Base-by-base conservation (phyloP, 176 grass and related monocot genomes). In the Oropetium thomaeum region DNA sequence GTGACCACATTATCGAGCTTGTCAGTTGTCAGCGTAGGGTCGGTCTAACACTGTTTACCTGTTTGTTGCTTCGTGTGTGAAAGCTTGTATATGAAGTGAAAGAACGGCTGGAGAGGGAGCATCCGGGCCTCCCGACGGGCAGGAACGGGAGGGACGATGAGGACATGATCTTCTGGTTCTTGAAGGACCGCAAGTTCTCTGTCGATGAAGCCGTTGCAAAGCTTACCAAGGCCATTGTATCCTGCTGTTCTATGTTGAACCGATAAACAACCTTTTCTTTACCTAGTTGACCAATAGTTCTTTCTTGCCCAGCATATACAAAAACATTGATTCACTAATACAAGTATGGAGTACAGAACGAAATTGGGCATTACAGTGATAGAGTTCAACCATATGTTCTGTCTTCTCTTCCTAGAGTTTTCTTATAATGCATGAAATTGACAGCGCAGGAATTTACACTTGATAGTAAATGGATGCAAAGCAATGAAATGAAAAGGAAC, bases 161-260 rank as follows among this genome's bases (percentile, higher is more conserved):
- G 25, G 85, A 83, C n/a, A 94, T 94, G 96, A 92, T 98, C 70
- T 79, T 86, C 67, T 98, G 91, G 89, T 98, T 92, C 76, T 70
- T 98, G 52, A 95, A 90, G 86, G 91, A 98, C 64, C 75, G 96
- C 68, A 95, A 88, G 11, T 90, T 92, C 73, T 89, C 84, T 0
- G 72, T 94, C 20, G 89, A 94, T 7, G 91, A 92, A 47, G 40
- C 96, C 8, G 76, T 88, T 42, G 48, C 76, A 16, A 98, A 95
- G 71, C 72, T 98, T 32, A 86, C 59, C 52, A 94, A 92, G 76
- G 87, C 87, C 17, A 99, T 99, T 82, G 91, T 99, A 99, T 90
- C 79, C 82, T 87, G 60, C 2, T 40, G 30, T 30, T 67, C 8
- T 74, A 25, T 57, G 62, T 12, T 67, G 32, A 38, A 11, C 38